These are phyloP conservation scores for Thelephora terrestris DNA, from an alignment of 1,284 basidiomycete genomes.

Conservation along the genomic window DNA sequence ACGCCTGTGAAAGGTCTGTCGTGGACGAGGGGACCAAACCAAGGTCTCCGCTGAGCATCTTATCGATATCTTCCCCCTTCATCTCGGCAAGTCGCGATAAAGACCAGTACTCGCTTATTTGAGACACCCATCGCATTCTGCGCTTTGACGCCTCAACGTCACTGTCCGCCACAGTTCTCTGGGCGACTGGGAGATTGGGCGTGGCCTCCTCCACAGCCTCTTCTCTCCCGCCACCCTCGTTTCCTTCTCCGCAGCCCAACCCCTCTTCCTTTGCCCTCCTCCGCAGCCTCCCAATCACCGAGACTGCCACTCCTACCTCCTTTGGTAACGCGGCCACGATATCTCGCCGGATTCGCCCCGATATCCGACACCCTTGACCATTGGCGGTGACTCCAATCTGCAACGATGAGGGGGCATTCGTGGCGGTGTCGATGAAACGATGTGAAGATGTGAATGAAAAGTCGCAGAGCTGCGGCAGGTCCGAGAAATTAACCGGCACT, in stretches of 20 bases:
- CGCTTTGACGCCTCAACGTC: slow-evolving; percentile 41
- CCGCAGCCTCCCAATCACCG: slow-evolving; percentile 67
- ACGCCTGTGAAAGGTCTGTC: slow-evolving; percentile 1
- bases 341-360: slow-evolving; percentile 73
- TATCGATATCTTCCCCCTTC: slow-evolving; percentile 58
- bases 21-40: slow-evolving; percentile 11
- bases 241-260: slow-evolving; percentile 12
- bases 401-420: slow-evolving; percentile 45
- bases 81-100: slow-evolving; percentile 69
- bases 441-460: slow-evolving; percentile 86
- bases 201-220: slow-evolving; percentile 53
- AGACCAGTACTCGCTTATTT: slow-evolving; percentile 92
- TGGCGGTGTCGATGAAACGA: slow-evolving; percentile 55
- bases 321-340: slow-evolving; percentile 70
- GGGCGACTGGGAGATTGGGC: slow-evolving; percentile 75
- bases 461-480: slow-evolving; percentile 81
- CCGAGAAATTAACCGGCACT: slow-evolving; percentile 81
- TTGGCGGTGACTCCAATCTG: slow-evolving; percentile 91
- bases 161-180: slow-evolving; percentile 27
- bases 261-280: slow-evolving; percentile 41
- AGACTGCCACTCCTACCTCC: slow-evolving; percentile 71
- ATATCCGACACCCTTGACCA: slow-evolving; percentile 84
- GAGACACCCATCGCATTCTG: slow-evolving; percentile 82
- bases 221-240: slow-evolving; percentile 27
- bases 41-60: slow-evolving; percentile 40